Evolutionary conservation across 2,329 filamentous ascomycete genomes (phyloP).

Genomic region (Trichoderma semiorbis): DNA sequence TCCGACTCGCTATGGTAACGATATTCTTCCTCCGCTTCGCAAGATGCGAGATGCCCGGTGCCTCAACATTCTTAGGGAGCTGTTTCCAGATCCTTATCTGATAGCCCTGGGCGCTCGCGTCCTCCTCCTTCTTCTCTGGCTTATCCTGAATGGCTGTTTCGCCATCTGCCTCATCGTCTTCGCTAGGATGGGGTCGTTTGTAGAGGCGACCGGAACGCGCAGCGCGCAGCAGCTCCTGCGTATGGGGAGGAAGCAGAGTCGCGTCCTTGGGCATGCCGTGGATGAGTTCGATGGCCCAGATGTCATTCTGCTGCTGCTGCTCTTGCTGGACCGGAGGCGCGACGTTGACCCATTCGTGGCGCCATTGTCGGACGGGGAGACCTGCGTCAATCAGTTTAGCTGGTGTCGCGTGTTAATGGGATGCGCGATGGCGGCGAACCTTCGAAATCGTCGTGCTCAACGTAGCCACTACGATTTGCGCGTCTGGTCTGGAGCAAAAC

Average conservation of each 20-base stretch:
- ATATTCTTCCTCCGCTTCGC: slow-evolving; percentile 61
- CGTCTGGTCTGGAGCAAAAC: slow-evolving; percentile 47
- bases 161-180: slow-evolving; percentile 56
- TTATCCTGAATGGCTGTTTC: slow-evolving; percentile 48
- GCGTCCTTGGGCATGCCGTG: slow-evolving; percentile 82
- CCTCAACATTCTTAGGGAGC: slow-evolving; percentile 56
- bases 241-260: slow-evolving; percentile 71
- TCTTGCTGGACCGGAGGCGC: slow-evolving; percentile 64
- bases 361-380: slow-evolving; percentile 88
- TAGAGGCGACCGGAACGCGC: slow-evolving; percentile 74
- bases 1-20: slow-evolving; percentile 54
- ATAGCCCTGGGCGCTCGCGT: slow-evolving; percentile 52
- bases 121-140: slow-evolving; percentile 61
- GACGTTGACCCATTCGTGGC: slow-evolving; percentile 65
- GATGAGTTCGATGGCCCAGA: slow-evolving; percentile 73
- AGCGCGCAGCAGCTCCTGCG: slow-evolving; percentile 76
- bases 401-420: background rate
- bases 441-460: slow-evolving; percentile 61
- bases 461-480: slow-evolving; percentile 53
- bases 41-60: slow-evolving; percentile 49
- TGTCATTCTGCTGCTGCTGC: slow-evolving; percentile 58
- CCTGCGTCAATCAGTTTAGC: slow-evolving; percentile 49
- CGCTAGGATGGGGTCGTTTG: slow-evolving; percentile 63
- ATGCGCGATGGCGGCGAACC: slow-evolving; percentile 32
- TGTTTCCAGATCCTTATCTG: slow-evolving; percentile 60